phyloP scores from a whole-genome alignment of 1,139 yeast genomes.

The Magnusiomyces suaveolens region DNA sequence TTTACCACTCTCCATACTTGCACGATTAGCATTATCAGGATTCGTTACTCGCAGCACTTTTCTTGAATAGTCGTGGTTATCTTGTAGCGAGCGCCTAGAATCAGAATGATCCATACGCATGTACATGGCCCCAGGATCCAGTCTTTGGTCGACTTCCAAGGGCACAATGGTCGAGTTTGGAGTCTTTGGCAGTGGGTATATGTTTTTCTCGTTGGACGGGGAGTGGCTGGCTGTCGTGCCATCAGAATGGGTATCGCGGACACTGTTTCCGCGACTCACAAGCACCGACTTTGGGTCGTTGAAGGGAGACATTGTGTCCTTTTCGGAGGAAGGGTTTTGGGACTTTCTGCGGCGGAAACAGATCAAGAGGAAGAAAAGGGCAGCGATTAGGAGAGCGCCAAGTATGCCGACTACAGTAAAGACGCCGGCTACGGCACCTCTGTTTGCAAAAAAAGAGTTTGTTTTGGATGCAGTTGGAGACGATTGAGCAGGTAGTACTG shows the following conservation, averaged over 20 bases:
- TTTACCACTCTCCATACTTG: neutral
- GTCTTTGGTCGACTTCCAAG: slow-evolving; percentile 52
- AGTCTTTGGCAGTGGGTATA: neutral
- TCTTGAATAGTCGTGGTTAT: slow-evolving; percentile 65
- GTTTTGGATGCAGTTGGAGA: neutral
- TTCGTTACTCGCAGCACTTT: slow-evolving; percentile 62
- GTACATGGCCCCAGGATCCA: slow-evolving; percentile 55
- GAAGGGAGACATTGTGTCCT: neutral
- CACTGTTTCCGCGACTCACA: neutral
- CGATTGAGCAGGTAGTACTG: no score
- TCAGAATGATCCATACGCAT: slow-evolving; percentile 43
- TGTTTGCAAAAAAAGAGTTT: slow-evolving; percentile 41
- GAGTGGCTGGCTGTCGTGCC: neutral
- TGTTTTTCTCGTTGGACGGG: neutral
- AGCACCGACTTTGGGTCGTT: neutral
- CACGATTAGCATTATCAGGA: slow-evolving; percentile 32
- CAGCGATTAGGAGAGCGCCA: slow-evolving; percentile 35
- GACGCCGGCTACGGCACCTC: slow-evolving; percentile 65
- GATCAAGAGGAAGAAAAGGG: slow-evolving; percentile 22
- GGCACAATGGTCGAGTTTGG: slow-evolving; percentile 36
- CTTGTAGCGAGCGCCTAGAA: slow-evolving; percentile 57
- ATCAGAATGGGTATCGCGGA: neutral
- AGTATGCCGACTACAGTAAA: slow-evolving; percentile 61
- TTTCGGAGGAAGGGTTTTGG: neutral
- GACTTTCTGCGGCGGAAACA: slow-evolving; percentile 20